Conservation (phyloP, 2,329 filamentous ascomycete species). For the Pyricularia sp. region DNA sequence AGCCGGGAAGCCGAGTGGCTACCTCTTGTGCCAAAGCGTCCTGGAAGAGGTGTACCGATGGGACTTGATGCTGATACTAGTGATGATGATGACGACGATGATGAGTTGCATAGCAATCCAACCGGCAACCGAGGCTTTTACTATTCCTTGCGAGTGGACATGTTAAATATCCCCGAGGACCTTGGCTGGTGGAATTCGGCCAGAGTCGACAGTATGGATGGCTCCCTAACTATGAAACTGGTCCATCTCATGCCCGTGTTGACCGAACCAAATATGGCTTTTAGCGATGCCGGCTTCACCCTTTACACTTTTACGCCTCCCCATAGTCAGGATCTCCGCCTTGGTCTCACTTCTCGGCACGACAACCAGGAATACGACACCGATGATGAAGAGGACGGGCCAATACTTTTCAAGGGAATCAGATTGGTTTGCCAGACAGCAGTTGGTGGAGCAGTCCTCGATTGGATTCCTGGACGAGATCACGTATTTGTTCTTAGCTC, state of each 20-base stretch:
- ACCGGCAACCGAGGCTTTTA: not conserved
- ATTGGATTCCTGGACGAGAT: not conserved
- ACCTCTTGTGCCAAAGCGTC: not conserved
- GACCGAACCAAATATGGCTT: not conserved
- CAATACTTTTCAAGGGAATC: not conserved
- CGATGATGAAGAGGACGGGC: not conserved
- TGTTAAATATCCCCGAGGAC: not conserved
- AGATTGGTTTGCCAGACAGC: not conserved
- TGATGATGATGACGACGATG: no score
- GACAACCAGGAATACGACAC: not conserved
- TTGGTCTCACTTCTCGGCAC: not conserved
- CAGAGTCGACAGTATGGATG: not conserved
- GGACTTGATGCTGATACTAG: not conserved
- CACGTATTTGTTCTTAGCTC: not conserved
- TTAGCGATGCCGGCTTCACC: not conserved
- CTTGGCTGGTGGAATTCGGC: not conserved
- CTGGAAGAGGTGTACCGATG: not conserved
- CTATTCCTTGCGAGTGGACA: not conserved
- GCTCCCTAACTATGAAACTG: not conserved
- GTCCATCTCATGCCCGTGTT: not conserved
- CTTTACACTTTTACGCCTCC: not conserved
- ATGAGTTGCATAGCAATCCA: not conserved
- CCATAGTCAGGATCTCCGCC: not conserved
- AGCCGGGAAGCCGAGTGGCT: not conserved
- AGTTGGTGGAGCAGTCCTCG: not conserved